Evolutionary conservation across 306 rosid genomes (phyloP).

Genomic region (Hippophae tibetana): DNA sequence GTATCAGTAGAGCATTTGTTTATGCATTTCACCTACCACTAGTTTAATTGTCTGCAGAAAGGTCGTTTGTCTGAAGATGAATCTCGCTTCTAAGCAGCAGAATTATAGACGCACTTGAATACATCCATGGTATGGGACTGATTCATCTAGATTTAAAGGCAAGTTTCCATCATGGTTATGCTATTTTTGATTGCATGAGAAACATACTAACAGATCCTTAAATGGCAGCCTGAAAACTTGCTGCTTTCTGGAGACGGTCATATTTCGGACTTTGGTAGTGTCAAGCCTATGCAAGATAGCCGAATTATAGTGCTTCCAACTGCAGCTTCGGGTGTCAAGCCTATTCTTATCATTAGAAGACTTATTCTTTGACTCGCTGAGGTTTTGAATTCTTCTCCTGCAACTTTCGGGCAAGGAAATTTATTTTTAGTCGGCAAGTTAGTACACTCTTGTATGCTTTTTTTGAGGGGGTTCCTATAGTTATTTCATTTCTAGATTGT

Average conservation of each 20-base stretch:
- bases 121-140: constrained; percentile 89
- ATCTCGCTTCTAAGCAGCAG: constrained; percentile 91
- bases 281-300: constrained; percentile 95
- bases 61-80: constrained; percentile 75
- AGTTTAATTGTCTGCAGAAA: constrained; percentile 59
- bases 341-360: constrained; percentile 10
- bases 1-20: constrained; percentile 1
- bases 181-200: constrained; percentile 17
- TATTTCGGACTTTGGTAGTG: constrained; percentile 98
- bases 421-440: background rate
- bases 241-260: constrained; percentile 85
- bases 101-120: constrained; percentile 93
- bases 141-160: constrained; percentile 99
- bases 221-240: constrained; percentile 93
- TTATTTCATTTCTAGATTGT: constrained; percentile 3
- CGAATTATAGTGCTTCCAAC: constrained; percentile 94
- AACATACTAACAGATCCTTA: constrained; percentile 18
- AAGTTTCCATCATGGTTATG: constrained; percentile 22
- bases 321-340: constrained; percentile 76
- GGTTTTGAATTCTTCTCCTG: constrained; percentile 98
- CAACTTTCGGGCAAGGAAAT: constrained; percentile 78
- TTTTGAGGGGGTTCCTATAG: background rate
- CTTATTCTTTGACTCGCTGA: constrained; percentile 33
- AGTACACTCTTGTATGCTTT: background rate
- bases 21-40: constrained; percentile 18